Evolutionary conservation across 352 stramenopile species (phyloP).

Genomic region (Lagenidium sp.): DNA sequence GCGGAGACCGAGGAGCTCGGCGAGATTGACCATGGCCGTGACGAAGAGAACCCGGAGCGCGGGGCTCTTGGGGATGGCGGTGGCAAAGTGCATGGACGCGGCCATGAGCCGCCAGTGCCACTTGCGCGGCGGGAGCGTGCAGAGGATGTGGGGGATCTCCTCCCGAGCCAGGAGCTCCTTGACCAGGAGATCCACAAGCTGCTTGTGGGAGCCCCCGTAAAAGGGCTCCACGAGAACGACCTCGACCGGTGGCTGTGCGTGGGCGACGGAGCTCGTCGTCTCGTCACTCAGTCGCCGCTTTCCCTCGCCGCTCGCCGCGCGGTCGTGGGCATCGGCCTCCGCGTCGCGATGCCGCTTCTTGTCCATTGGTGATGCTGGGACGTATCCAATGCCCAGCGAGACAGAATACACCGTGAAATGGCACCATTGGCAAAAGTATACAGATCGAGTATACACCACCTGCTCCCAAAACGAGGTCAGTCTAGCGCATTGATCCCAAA

Average conservation of each 20-base stretch:
- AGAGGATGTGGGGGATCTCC: slow-evolving; percentile 12
- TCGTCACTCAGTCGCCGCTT: background rate
- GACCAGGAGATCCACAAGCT: slow-evolving; percentile 32
- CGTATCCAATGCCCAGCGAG: no score
- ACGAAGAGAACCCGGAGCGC: slow-evolving; percentile 25
- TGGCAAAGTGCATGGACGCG: slow-evolving; percentile 18
- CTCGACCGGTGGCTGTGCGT: slow-evolving; percentile 1
- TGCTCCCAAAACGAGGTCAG: no score
- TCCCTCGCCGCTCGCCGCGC: background rate
- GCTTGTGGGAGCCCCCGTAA: slow-evolving; percentile 38
- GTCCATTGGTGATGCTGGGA: no score
- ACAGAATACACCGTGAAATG: no score
- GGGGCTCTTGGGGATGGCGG: slow-evolving; percentile 7
- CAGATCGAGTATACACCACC: no score
- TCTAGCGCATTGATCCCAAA: no score
- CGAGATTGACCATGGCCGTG: slow-evolving; percentile 34
- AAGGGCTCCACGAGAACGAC: slow-evolving; percentile 32
- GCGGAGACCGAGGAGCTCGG: slow-evolving; percentile 25
- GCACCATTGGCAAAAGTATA: no score
- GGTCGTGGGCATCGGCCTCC: background rate
- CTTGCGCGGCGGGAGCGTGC: slow-evolving; percentile 28
- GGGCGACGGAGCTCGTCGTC: background rate
- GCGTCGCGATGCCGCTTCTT: slow-evolving; percentile 8
- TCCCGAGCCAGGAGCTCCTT: slow-evolving; percentile 9
- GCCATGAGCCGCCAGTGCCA: slow-evolving; percentile 42